Base-by-base conservation (phyloP, 148 eudicot species). In the Rheum nobile region DNA sequence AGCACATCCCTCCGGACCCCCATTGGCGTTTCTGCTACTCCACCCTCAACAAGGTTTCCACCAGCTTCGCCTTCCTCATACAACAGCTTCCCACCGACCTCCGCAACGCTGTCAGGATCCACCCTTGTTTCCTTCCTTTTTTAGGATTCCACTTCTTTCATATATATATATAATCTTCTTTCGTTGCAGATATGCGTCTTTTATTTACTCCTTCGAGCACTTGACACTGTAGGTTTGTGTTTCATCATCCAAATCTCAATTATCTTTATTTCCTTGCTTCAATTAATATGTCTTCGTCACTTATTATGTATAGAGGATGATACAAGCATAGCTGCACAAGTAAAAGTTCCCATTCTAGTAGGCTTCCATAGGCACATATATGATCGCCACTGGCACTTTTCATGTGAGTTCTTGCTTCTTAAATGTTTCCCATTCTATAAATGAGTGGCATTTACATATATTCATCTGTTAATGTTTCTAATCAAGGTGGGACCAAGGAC, bases 161-260 rank as follows among this genome's bases (percentile, higher is more conserved):
- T n/a, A n/a, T n/a, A n/a, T n/a, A n/a, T n/a, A n/a, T n/a, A n/a
- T n/a, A n/a, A n/a, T n/a, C n/a, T 16, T 11, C 67, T 59, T 59
- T 26, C 6, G 5, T 11, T 26, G 75, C 93, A 95, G 99, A 85
- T 95, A 22, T 95, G 99, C 85, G 83, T 95, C 76, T 95, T 91
- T 78, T 95, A 95, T 79, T 78, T 95, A 88, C 94, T 95, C 74
- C 94, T 95, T 67, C 89, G 99, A 78, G 99, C 97, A 77, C 94
- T 95, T 34, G 99, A 95, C 86, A 95, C 99, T 74, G 92, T 95
- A 77, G 99, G 99, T 95, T 82, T 72, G 91, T 74, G 91, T 74
- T 76, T 67, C 78, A 37, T 29, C 44, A 73, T 29, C 71, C 71
- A 22, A 14, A 52, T 10, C 5, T 52, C 10, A 52, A 3, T 6